Evolutionary conservation across 2,329 filamentous ascomycete species (phyloP), one percentile per base, ranked within the genome.

Genomic region (Fusarium poae): DNA sequence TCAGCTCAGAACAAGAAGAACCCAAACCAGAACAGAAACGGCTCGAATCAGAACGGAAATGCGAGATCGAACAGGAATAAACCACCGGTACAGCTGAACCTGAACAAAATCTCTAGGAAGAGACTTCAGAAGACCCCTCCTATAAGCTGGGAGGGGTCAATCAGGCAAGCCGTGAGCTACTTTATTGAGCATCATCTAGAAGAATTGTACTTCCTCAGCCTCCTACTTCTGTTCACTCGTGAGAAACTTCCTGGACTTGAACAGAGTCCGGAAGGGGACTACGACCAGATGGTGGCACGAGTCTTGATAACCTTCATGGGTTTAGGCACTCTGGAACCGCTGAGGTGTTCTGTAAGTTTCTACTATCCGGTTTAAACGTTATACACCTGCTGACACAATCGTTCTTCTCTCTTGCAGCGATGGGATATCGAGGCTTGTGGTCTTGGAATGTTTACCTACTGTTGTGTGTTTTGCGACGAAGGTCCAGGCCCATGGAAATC

Each of bases 271-370:
- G 48, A 27, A n/a, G 35, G 40, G 18, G 25, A 12, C 16, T n/a
- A 21, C 30, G 25, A 51, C 29, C 46, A 49, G 32, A 53, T 40
- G 57, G 20, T 50, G 35, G 55, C 45, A 5, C 72, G 67, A 23
- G 46, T 68, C 29, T 23, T 75, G n/a, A 44, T 57, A 12, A 62
- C 57, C 44, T 75, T 72, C 50, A 51, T 65, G 18, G 34, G 67
- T 6, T 46, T 75, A 16, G 74, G 73, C 21, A 71, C 62, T 11
- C 12, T 73, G 27, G 74, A 75, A 51, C 68, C 74, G 7, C 21
- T 74, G 2, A 68, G 72, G 30, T 55, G 32, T 20, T 29, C 65
- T 51, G 74, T 75, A 44, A 57, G 73, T 61, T 9, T n/a, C 18
- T 29, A 20, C 25, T 39, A 2, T 18, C 23, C 23, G 8, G 25